phyloP scores from a whole-genome alignment of 306 rosid genomes.

The Hippophae gyantsensis region DNA sequence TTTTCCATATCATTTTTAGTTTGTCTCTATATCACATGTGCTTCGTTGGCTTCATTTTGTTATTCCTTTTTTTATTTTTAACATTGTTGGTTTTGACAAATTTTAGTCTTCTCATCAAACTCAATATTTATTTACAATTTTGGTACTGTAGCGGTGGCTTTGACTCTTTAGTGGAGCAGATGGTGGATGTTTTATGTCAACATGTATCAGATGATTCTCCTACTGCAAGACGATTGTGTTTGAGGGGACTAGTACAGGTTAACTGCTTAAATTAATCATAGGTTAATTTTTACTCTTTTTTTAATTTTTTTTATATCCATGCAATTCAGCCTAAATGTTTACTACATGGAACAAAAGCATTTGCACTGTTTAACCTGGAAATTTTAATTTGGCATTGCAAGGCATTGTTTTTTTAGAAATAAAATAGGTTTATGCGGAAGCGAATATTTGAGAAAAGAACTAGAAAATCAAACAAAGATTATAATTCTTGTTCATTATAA shows the following conservation, averaged over 20 bases:
- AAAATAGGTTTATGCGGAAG: too few relatives aligned
- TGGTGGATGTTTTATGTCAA: conserved; percentile 78
- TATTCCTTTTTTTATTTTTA: neutral
- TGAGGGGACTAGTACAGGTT: conserved; percentile 95
- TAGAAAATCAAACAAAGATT: too few relatives aligned
- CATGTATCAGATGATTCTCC: conserved; percentile 88
- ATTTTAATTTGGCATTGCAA: too few relatives aligned
- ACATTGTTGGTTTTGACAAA: neutral
- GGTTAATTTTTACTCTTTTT: conserved; percentile 6
- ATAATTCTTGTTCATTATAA: too few relatives aligned
- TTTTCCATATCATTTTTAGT: too few relatives aligned
- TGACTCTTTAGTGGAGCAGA: conserved; percentile 72
- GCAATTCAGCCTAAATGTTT: too few relatives aligned
- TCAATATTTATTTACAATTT: conserved; percentile 20
- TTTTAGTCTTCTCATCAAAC: conserved; percentile 3
- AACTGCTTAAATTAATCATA: neutral
- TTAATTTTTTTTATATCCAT: too few relatives aligned
- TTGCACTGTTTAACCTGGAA: too few relatives aligned
- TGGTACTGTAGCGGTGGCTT: conserved; percentile 54
- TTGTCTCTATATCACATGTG: too few relatives aligned
- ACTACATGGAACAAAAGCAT: too few relatives aligned
- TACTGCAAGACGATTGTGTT: conserved; percentile 80
- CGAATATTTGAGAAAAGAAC: too few relatives aligned
- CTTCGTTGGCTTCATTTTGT: neutral
- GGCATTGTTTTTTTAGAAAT: neutral